Evolutionary conservation across 2,329 filamentous ascomycete genomes (phyloP).

Genomic region (Aspergillus sp.): DNA sequence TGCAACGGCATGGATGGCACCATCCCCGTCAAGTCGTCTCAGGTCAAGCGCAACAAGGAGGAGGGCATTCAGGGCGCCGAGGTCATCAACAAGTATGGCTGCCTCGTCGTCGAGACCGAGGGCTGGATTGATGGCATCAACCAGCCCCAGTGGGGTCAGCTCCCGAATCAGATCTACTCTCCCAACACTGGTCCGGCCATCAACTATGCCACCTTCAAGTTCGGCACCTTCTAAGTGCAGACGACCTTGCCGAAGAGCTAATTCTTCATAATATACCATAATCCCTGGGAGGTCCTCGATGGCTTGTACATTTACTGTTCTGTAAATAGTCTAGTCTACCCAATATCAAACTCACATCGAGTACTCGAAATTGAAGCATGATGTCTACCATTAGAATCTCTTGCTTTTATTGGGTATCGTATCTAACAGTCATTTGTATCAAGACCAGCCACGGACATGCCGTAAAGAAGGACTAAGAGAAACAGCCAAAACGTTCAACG

Average conservation of each 20-base stretch:
- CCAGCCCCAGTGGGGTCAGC: slow-evolving; percentile 79
- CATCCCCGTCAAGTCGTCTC: slow-evolving; percentile 42
- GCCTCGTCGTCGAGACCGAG: slow-evolving; percentile 86
- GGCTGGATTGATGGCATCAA: slow-evolving; percentile 95
- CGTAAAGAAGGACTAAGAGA: neutral
- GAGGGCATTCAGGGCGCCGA: slow-evolving; percentile 48
- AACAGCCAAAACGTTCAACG: slow-evolving; percentile 1
- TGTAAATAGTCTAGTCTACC: slow-evolving; percentile 2
- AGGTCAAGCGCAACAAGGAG: slow-evolving; percentile 54
- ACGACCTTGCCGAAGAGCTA: neutral
- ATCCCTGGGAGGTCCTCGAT: neutral
- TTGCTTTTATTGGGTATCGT: slow-evolving; percentile 14
- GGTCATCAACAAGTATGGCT: slow-evolving; percentile 67
- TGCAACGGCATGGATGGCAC: slow-evolving; percentile 75
- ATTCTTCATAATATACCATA: neutral
- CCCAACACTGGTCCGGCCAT: slow-evolving; percentile 39
- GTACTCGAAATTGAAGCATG: neutral
- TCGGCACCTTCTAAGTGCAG: slow-evolving; percentile 36
- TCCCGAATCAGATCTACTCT: slow-evolving; percentile 40
- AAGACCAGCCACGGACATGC: neutral
- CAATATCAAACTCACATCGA: neutral
- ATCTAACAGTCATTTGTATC: slow-evolving; percentile 5
- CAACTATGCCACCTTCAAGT: slow-evolving; percentile 46
- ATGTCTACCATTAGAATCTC: neutral
- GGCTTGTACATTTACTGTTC: slow-evolving; percentile 1